Evolutionary conservation across 2,329 filamentous ascomycete species (phyloP), one percentile per base, ranked within the genome.

Genomic region (Arthrobotrys megalospora): DNA sequence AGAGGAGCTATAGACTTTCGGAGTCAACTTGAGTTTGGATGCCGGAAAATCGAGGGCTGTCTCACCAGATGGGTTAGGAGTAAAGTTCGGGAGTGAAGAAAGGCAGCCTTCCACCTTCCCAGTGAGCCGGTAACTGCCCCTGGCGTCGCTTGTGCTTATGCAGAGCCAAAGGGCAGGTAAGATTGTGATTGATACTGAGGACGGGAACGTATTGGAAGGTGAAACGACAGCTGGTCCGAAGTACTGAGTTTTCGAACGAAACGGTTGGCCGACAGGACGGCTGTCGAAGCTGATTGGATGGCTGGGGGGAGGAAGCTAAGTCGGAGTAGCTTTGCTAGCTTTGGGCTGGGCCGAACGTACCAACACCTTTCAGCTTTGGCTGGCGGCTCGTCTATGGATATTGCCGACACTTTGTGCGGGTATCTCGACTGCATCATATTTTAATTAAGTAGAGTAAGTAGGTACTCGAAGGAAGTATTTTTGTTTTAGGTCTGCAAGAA

Each of bases 141-240:
- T 67, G 47, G 63, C 28, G 34, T 60, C 55, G 55, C 55, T 21
- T 43, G 36, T 48, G 66, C 52, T 70, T 58, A 52, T 52, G 48
- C 32, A 41, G 68, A 45, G 50, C 48, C 24, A 32, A 63, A 55
- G 53, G 48, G 55, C 55, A 41, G 72, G 64, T 70, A 58, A 76
- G 63, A 65, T 60, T 65, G 48, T 16, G 52, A 38, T 14, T 41
- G 72, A 70, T 21, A 36, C 14, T 60, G 48, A 53, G 45, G 72
- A 76, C 45, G 45, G 65, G 38, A 19, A 36, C 24, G 24, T 34
- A 43, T 60, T 60, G 55, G 19, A 73, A 55, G 50, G 41, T 76
- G 73, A 77, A 77, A 77, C 66, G 66, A 58, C 36, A 43, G 50
- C 45, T 50, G 70, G 63, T 75, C 58, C 50, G 62, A 75, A 58